These are phyloP conservation scores for Corylus avellana DNA, from an alignment of 306 rosid genomes.

Conservation along the genomic window DNA sequence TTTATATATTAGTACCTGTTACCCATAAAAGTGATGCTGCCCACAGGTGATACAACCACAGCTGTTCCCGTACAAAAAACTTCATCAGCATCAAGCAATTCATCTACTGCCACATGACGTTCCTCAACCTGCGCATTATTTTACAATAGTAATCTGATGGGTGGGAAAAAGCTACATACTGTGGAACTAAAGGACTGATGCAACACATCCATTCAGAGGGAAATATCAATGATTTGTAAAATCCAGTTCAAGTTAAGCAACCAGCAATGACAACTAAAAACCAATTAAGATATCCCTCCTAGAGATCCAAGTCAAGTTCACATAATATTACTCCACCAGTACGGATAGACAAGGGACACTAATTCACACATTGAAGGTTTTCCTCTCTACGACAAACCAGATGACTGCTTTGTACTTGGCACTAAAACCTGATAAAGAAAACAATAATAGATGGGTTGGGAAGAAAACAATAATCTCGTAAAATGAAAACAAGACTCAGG, in stretches of 20 bases:
- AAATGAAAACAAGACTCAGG: not conserved
- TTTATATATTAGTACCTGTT: conserved; percentile 43
- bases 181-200: not conserved
- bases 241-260: not conserved
- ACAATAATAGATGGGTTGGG: not conserved
- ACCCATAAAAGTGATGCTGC: conserved; percentile 80
- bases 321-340: not conserved
- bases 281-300: conserved; percentile 2
- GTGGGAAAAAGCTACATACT: not conserved
- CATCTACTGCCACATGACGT: conserved; percentile 81
- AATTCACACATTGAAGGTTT: not conserved
- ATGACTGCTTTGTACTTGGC: not conserved
- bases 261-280: not conserved
- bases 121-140: conserved; percentile 80
- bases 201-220: not conserved
- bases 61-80: conserved; percentile 98
- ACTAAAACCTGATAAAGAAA: not conserved
- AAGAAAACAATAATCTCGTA: not conserved
- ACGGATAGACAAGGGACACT: not conserved
- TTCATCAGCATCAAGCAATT: conserved; percentile 89
- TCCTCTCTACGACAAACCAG: not conserved
- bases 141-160: conserved; percentile 8
- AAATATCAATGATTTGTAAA: not conserved
- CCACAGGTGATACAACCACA: conserved; percentile 96
- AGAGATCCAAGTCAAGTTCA: not conserved